These are phyloP conservation scores for Tetrapisispora pingtungensis DNA, from an alignment of 805 yeast species.

Conservation along the genomic window DNA sequence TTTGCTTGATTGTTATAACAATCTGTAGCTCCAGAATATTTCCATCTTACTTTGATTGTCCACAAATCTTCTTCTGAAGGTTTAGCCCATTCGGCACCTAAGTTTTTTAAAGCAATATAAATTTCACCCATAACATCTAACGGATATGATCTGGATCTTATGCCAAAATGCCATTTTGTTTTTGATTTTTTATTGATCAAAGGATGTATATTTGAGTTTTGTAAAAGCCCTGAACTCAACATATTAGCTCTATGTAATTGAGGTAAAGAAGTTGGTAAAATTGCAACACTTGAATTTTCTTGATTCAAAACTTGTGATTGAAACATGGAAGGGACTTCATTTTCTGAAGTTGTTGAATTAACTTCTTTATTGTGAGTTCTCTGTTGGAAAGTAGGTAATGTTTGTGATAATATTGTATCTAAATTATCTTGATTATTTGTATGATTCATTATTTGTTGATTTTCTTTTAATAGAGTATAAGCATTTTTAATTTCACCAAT, in stretches of 20 bases:
- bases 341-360: constrained; percentile 8
- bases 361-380: constrained; percentile 4
- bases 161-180: constrained; percentile 98
- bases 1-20: background rate
- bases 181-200: constrained; percentile 73
- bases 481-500: constrained; percentile 78
- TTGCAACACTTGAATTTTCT: constrained; percentile 70
- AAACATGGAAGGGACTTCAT: constrained; percentile 28
- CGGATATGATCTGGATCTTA: constrained; percentile 90
- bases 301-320: constrained; percentile 22
- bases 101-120: constrained; percentile 80
- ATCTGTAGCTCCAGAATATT: constrained; percentile 32
- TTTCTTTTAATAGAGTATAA: constrained; percentile 72
- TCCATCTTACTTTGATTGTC: constrained; percentile 95
- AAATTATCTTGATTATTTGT: constrained; percentile 38
- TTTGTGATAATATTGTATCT: constrained; percentile 49
- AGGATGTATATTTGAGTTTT: constrained; percentile 39
- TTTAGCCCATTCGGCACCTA: constrained; percentile 96
- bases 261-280: constrained; percentile 87
- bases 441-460: constrained; percentile 52
- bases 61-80: constrained; percentile 92
- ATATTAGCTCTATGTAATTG: constrained; percentile 89
- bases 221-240: constrained; percentile 51
- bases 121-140: constrained; percentile 98
- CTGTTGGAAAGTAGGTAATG: constrained; percentile 44